Percentiles rank a stretch among this genome's conserved stretches.
Conservation (phyloP, 257 asterid genomes). For the Nicotiana tabacum region DNA sequence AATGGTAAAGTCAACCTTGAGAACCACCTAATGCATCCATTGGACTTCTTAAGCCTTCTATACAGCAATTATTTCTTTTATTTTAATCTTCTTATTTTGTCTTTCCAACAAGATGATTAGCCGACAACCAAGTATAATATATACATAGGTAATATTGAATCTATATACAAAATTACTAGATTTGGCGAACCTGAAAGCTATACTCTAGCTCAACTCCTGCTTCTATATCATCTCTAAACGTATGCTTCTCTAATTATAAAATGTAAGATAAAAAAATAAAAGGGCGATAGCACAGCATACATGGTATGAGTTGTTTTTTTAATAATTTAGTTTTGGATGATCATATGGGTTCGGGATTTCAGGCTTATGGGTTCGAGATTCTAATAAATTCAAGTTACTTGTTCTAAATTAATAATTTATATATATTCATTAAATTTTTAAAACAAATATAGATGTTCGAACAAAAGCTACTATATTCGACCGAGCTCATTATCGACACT, state of each 20-base stretch:
- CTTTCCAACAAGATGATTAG: neutral
- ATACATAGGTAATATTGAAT: no score
- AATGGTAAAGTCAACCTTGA: neutral
- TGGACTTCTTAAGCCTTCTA: neutral
- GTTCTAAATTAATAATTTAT: no score
- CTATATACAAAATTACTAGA: no score
- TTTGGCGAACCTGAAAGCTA: no score
- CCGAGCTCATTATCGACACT: no score
- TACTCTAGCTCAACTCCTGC: no score
- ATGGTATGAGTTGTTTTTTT: neutral
- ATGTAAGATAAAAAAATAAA: neutral
- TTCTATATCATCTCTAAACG: neutral
- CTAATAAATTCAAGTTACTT: no score
- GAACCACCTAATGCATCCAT: neutral
- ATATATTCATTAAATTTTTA: no score
- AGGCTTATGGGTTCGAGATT: no score
- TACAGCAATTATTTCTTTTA: neutral
- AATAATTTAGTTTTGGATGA: neutral
- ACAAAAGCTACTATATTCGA: no score
- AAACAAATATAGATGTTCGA: no score
- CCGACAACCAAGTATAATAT: no score
- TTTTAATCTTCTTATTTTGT: neutral
- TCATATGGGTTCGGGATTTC: neutral
- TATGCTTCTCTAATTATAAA: neutral
- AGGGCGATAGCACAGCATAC: neutral